Base-by-base conservation (phyloP, 805 yeast genomes). In the Ogataea haglerorum region DNA sequence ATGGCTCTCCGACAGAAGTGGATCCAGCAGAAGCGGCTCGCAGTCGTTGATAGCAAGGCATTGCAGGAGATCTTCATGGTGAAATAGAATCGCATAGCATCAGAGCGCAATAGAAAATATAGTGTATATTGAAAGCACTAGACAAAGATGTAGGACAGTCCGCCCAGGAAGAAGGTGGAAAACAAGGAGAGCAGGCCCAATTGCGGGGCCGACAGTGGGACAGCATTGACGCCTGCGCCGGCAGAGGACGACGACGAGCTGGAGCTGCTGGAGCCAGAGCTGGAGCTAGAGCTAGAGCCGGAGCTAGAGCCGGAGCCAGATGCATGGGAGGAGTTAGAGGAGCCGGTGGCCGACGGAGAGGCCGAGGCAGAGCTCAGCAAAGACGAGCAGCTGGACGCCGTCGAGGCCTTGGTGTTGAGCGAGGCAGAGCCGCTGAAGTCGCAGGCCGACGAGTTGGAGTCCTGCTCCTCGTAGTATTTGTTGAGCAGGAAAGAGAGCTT, bases 51-150 rank as follows among this genome's bases (percentile, higher is more conserved):
- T 59, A 75, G 84, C 2, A 81, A 87, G 60, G 89, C 96, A 10
- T 72, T 91, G 47, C 88, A 86, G 52, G 98, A 91, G 64, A 91
- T 91, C 43, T 86, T 91, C 58, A 91, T 91, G 97, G 77, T 89
- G 34, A 52, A 54, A 49, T 61, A 51, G 44, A 25, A 16, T 31
- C 21, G 38, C 34, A 36, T 31, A 19, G 36, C 38, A 40, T 40
- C 8, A 22, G 37, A 38, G 37, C 42, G 42, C 42, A 33, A 16
- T 15, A 19, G 17, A 29, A 17, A 34, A 34, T 16, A 22, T 26
- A 27, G 13, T 36, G 26, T 26, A 37, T 14, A 17, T 14, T 29
- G 25, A 28, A 28, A 34, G 15, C 34, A 25, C 26, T 27, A 46
- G 16, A 58, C 45, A 50, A 67, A 50, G 51, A 63, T 48, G 47